Evolutionary conservation across 2,329 filamentous ascomycete species (phyloP).

Genomic region (Grosmannia serpens): DNA sequence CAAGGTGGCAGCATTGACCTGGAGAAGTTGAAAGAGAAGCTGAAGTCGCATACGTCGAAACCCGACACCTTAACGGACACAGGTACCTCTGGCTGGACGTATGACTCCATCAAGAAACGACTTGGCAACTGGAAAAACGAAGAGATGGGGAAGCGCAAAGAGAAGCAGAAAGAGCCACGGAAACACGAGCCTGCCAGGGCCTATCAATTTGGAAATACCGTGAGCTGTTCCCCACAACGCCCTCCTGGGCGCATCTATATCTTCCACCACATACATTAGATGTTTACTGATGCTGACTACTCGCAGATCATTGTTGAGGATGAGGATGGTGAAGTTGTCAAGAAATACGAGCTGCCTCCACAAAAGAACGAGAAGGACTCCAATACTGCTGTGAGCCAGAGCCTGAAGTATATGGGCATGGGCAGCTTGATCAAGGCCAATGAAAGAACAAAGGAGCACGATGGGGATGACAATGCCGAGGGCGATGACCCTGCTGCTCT

Average conservation of each 20-base stretch:
- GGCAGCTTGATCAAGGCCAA: constrained; percentile 29
- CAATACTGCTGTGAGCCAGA: constrained; percentile 26
- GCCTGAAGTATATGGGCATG: constrained; percentile 44
- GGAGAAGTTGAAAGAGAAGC: constrained; percentile 12
- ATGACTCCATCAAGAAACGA: constrained; percentile 35
- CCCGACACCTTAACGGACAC: constrained; percentile 16
- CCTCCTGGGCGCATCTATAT: neutral
- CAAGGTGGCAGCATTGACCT: neutral
- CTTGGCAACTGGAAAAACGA: constrained; percentile 42
- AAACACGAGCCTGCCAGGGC: constrained; percentile 64
- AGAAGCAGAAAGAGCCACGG: constrained; percentile 42
- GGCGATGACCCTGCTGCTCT: constrained; percentile 19
- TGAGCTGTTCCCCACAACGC: constrained; percentile 23
- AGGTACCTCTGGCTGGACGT: constrained; percentile 27
- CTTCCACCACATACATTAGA: neutral
- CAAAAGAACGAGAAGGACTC: constrained; percentile 33
- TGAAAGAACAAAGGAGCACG: constrained; percentile 20
- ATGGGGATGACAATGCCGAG: constrained; percentile 17
- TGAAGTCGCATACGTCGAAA: constrained; percentile 2
- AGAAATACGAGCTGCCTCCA: constrained; percentile 64
- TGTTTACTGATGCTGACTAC: neutral
- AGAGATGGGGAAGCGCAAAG: constrained; percentile 52
- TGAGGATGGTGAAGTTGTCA: constrained; percentile 72
- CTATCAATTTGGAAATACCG: constrained; percentile 74
- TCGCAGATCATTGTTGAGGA: constrained; percentile 69